phyloP scores from a whole-genome alignment of 2,329 filamentous ascomycete species.

The Bipolaris gigantea region DNA sequence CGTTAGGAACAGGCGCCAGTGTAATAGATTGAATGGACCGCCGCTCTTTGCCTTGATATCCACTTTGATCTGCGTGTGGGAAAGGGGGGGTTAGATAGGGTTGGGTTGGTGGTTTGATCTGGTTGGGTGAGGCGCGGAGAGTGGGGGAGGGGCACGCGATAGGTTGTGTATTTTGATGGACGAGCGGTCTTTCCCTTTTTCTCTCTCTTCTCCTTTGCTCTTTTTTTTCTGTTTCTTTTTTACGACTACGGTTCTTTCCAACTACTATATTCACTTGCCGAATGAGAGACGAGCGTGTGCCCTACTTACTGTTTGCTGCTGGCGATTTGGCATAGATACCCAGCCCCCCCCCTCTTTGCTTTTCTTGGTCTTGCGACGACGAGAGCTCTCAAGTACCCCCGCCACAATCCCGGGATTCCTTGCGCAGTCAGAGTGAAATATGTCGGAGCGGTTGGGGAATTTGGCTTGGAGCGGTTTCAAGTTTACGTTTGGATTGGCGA shows the following conservation, averaged over 20 bases:
- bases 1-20: no score
- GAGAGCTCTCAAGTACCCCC: no score
- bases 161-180: background rate
- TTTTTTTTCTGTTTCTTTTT: background rate
- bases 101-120: background rate
- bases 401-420: background rate
- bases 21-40: background rate
- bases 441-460: slow-evolving; percentile 15
- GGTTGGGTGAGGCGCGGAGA: background rate
- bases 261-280: no score
- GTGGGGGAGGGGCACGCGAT: background rate
- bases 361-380: no score
- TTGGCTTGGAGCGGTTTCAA: slow-evolving; percentile 32
- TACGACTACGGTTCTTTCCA: no score
- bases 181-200: background rate
- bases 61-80: background rate
- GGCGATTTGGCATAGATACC: no score
- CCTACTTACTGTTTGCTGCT: no score
- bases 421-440: background rate
- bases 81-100: background rate
- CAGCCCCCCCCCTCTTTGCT: no score
- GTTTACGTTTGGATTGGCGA: slow-evolving; percentile 38
- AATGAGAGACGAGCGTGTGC: no score
- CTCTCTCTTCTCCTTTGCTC: no score
- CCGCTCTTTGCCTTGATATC: background rate